Conservation (phyloP, 129 eudicot genomes). For the Flaveria robusta region DNA sequence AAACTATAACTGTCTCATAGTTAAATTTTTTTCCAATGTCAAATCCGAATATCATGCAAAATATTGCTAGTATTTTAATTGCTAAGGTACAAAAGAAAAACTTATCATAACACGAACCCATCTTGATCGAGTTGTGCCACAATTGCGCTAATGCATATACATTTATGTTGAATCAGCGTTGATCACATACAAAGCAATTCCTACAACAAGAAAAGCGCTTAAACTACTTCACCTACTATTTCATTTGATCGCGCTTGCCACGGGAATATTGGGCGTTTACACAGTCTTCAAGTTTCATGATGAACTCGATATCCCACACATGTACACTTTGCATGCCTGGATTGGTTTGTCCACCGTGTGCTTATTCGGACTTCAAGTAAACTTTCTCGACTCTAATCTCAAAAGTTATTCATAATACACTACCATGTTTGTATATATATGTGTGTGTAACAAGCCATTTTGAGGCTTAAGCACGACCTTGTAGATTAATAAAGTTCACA, state of each 20-base stretch:
- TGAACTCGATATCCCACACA: slow-evolving; percentile 45
- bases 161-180: slow-evolving; percentile 48
- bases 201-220: slow-evolving; percentile 39
- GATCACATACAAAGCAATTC: slow-evolving; percentile 57
- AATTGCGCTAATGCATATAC: not conserved
- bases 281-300: slow-evolving; percentile 66
- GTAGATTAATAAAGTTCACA: no score
- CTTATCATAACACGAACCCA: no score
- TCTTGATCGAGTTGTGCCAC: not conserved
- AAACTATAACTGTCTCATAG: not conserved
- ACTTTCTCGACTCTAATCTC: not conserved
- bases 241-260: slow-evolving; percentile 53
- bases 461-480: no score
- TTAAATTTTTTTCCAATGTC: not conserved
- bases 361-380: slow-evolving; percentile 71
- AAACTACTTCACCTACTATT: slow-evolving; percentile 53
- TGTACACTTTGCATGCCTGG: slow-evolving; percentile 83
- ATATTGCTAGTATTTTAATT: not conserved
- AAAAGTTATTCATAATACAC: not conserved
- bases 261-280: slow-evolving; percentile 62
- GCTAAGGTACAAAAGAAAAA: no score
- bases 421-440: not conserved
- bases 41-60: not conserved
- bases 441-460: no score
- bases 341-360: slow-evolving; percentile 62